A percentile compares a stretch with the other conserved stretches of the same genome.
Evolutionary conservation across 768 basidiomycete species (phyloP).

Genomic region (Mycena haematopus): DNA sequence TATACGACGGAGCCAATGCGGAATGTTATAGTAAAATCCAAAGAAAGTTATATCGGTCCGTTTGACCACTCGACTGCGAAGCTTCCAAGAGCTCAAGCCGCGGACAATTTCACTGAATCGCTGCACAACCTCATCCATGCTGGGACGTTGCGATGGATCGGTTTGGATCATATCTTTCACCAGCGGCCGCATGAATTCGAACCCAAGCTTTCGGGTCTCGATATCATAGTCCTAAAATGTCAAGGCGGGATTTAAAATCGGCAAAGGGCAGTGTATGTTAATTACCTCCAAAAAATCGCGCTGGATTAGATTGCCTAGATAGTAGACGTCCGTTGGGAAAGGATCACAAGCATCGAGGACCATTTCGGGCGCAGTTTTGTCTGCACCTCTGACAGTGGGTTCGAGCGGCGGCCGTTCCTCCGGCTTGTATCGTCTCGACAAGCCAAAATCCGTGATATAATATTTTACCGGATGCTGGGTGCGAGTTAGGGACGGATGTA

Average conservation of each 20-base stretch:
- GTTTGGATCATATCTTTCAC: not conserved
- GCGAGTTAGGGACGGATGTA: not conserved
- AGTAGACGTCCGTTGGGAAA: not conserved
- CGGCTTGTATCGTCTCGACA: not conserved
- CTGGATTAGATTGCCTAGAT: not conserved
- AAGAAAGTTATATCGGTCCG: not conserved
- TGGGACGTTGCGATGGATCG: not conserved
- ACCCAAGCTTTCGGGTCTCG: not conserved
- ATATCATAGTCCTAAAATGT: not conserved
- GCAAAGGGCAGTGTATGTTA: not conserved
- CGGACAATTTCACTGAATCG: not conserved
- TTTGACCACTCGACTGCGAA: not conserved
- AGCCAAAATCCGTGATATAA: constrained; percentile 10
- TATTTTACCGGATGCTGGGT: constrained; percentile 7
- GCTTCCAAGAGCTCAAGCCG: constrained; percentile 6
- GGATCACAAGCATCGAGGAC: not conserved
- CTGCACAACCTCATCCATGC: not conserved
- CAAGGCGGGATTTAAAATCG: not conserved
- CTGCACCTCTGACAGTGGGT: not conserved
- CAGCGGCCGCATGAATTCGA: not conserved
- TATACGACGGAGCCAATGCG: not conserved
- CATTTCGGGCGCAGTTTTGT: not conserved
- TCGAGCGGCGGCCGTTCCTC: not conserved
- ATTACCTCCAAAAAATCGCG: not conserved
- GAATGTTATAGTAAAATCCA: not conserved